Percentiles rank a stretch among this genome's conserved stretches.
These are phyloP conservation scores for Diaporthe sp. DNA, from an alignment of 2,329 filamentous ascomycete genomes.

Conservation along the genomic window DNA sequence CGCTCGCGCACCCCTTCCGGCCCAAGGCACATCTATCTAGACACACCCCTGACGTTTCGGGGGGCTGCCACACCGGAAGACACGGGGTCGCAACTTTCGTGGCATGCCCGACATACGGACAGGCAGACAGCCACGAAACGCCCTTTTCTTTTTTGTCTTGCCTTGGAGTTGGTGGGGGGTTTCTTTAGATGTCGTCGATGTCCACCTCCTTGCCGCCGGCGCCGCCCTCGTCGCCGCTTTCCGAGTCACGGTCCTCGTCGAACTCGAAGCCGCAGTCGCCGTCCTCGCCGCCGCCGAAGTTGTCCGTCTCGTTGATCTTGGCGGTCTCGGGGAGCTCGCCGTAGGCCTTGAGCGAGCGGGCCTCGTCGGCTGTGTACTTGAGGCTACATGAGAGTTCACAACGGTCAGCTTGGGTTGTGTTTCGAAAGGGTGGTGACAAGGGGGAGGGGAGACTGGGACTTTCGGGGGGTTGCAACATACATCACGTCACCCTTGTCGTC, in stretches of 20 bases:
- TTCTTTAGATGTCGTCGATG: slow-evolving; percentile 89
- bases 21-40: background rate
- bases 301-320: slow-evolving; percentile 99
- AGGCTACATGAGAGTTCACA: slow-evolving; percentile 56
- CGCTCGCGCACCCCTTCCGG: background rate
- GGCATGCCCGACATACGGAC: background rate
- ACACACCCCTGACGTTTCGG: background rate
- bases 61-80: background rate
- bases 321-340: slow-evolving; percentile 96
- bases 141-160: background rate
- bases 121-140: background rate
- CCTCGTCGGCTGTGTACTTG: slow-evolving; percentile 97
- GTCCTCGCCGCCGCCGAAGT: slow-evolving; percentile 90
- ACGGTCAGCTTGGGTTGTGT: background rate
- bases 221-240: slow-evolving; percentile 65
- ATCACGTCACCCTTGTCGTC: slow-evolving; percentile 94
- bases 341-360: slow-evolving; percentile 94
- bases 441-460: background rate
- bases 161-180: background rate
- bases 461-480: slow-evolving; percentile 26
- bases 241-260: slow-evolving; percentile 87
- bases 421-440: background rate
- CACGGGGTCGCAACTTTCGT: background rate
- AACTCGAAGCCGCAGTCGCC: slow-evolving; percentile 99
- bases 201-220: slow-evolving; percentile 77